Base-by-base conservation (phyloP, 345 rosid genomes). In the Arabidopsis suecica region DNA sequence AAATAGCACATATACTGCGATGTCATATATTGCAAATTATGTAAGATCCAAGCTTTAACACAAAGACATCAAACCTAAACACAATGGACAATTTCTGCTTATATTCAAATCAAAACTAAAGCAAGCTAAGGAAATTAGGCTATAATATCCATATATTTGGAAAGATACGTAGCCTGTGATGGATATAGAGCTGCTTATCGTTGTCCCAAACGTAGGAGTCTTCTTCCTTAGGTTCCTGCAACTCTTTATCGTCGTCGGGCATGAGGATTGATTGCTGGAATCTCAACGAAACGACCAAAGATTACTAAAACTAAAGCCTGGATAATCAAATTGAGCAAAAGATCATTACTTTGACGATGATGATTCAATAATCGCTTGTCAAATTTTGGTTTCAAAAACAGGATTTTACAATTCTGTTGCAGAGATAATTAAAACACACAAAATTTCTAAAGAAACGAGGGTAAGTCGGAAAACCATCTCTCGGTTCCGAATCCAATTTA, bases 171-270 rank as follows among this genome's bases (percentile, higher is more conserved):
- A 81, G 72, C 97, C 97, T 85, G 79, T 91, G 82, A 77, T 91
- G 98, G 74, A 86, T 76, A 68, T 87, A 91, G 48, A 91, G 88
- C 63, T 73, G 87, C 9, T 83, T 64, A 16, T 86, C 73, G 68
- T 78, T 87, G 47, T 93, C 97, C 98, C 98, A 91, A 4, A 83
- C 84, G 74, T 86, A 92, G 18, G 75, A 75, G 79, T 80, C 84
- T 3, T 68, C 60, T 72, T 66, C 85, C 42, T 72, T 69, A 28
- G 23, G 13, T 55, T 80, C 65, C 83, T 75, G 75, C 80, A 81
- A 80, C 81, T 59, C 72, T 38, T 56, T 68, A 37, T 63, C 75
- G 44, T 62, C 60, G 44, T 62, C 60, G 59, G 75, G 55, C 79
- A 75, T 75, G 47, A 74, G 42, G 57, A 44, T 14, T 3, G 28